Conservation (phyloP, 2,329 filamentous ascomycete species). For the Hymenoscyphus occultus region DNA sequence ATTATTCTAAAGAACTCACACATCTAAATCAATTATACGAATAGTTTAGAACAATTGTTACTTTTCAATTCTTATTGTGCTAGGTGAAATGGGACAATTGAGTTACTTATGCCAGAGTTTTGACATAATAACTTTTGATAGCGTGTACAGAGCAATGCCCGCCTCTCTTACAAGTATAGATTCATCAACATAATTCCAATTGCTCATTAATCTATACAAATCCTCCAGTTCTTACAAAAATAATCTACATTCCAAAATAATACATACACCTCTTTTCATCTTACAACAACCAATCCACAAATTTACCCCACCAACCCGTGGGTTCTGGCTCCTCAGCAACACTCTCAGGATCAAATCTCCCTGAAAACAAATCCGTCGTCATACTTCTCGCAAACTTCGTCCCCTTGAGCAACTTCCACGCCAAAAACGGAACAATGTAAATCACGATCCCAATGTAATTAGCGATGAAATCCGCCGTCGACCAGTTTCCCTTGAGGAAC, state of each 20-base stretch:
- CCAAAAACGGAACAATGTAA: conserved; percentile 51
- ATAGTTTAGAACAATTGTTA: no score
- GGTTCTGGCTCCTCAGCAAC: conserved; percentile 7
- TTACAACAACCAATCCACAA: conserved; percentile 16
- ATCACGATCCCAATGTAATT: conserved; percentile 54
- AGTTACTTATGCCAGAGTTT: no score
- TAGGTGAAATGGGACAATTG: no score
- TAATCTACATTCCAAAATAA: no score
- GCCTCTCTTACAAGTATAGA: no score
- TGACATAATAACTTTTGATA: no score
- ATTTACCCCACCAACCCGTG: conserved; percentile 17
- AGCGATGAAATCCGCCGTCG: conserved; percentile 48
- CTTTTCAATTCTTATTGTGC: no score
- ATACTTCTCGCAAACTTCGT: conserved; percentile 11
- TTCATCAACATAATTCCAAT: neutral
- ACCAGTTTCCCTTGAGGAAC: conserved; percentile 48
- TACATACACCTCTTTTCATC: neutral
- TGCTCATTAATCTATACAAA: no score
- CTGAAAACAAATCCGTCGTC: conserved; percentile 17
- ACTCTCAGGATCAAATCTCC: conserved; percentile 13
- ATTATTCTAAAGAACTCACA: no score
- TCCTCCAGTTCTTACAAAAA: no score
- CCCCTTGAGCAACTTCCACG: conserved; percentile 13
- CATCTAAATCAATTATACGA: no score
- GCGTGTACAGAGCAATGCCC: no score